Evolutionary conservation across 148 eudicot species (phyloP).

Genomic region (Persicaria maculosa): DNA sequence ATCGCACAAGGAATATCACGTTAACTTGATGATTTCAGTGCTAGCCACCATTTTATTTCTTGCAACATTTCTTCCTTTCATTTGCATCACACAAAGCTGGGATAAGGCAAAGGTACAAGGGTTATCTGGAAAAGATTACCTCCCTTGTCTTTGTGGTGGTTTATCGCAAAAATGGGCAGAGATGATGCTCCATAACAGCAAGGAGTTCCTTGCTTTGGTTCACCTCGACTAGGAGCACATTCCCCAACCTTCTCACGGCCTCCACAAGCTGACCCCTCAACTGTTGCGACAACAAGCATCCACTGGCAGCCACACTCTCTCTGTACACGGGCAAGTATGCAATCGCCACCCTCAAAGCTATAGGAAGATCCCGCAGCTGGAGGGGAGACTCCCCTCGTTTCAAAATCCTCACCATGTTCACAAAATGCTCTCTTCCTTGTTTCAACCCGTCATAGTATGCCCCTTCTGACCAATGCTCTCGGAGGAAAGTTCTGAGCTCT

Average conservation of each 20-base stretch:
- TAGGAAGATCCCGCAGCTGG: conserved; percentile 62
- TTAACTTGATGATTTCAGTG: too few relatives aligned
- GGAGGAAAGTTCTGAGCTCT: conserved; percentile 54
- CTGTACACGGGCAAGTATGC: conserved; percentile 90
- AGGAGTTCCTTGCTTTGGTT: conserved; percentile 44
- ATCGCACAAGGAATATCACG: too few relatives aligned
- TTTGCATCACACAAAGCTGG: too few relatives aligned
- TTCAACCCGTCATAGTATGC: conserved; percentile 57
- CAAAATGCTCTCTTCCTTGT: conserved; percentile 57
- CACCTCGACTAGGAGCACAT: conserved; percentile 34
- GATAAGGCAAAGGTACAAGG: too few relatives aligned
- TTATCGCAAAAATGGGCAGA: conserved; percentile 61
- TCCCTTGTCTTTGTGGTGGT: too few relatives aligned
- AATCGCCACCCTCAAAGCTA: conserved; percentile 70
- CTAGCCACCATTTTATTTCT: too few relatives aligned
- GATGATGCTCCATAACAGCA: conserved; percentile 70
- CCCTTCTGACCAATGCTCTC: conserved; percentile 72
- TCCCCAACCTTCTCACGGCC: conserved; percentile 67
- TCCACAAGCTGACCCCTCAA: conserved; percentile 81
- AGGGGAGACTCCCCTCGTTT: conserved; percentile 71
- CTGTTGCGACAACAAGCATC: conserved; percentile 68
- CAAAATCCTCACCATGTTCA: conserved; percentile 56
- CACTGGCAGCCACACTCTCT: conserved; percentile 62
- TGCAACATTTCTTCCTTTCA: too few relatives aligned
- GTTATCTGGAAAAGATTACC: too few relatives aligned